Evolutionary conservation across 495 filamentous ascomycete genomes (phyloP).

Genomic region (Neohortaea acidophila): DNA sequence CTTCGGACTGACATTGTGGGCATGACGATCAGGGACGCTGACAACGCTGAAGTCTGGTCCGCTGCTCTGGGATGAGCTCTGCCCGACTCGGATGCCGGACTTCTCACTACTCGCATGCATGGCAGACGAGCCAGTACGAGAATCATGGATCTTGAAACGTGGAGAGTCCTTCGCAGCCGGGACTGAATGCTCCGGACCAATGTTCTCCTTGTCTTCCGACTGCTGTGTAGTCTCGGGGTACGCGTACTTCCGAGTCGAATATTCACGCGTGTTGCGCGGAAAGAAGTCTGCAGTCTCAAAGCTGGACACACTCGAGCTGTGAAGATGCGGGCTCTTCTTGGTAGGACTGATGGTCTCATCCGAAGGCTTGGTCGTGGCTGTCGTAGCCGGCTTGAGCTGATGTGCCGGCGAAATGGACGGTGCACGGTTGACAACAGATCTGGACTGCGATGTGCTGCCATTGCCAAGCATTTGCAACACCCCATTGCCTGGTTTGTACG

Average conservation of each 20-base stretch:
- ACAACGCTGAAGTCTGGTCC: not conserved
- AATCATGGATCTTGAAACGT: conserved; percentile 2
- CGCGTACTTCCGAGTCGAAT: conserved; percentile 20
- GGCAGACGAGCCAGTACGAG: conserved; percentile 10
- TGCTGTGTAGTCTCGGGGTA: not conserved
- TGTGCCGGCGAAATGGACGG: conserved; percentile 6
- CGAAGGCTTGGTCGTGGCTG: not conserved
- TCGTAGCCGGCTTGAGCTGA: conserved; percentile 1
- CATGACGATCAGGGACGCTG: conserved; percentile 13
- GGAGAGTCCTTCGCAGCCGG: not conserved
- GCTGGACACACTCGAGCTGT: conserved; percentile 24
- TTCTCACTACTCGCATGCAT: not conserved
- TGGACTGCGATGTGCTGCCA: conserved; percentile 8
- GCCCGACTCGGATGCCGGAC: not conserved
- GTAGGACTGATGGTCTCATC: conserved; percentile 5
- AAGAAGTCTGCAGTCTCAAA: conserved; percentile 30
- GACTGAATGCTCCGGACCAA: not conserved
- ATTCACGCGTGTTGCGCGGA: conserved; percentile 25
- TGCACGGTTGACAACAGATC: conserved; percentile 6
- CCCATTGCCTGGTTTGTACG: conserved; percentile 20
- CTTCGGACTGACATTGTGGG: conserved; percentile 18
- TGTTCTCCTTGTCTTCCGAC: conserved; percentile 12
- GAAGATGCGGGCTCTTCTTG: conserved; percentile 11
- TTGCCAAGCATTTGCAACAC: conserved; percentile 1
- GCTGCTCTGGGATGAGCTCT: not conserved